Evolutionary conservation across 169 alveolate species (phyloP), one percentile per base, ranked within the genome.

Genomic region (Plasmodium knowlesi): DNA sequence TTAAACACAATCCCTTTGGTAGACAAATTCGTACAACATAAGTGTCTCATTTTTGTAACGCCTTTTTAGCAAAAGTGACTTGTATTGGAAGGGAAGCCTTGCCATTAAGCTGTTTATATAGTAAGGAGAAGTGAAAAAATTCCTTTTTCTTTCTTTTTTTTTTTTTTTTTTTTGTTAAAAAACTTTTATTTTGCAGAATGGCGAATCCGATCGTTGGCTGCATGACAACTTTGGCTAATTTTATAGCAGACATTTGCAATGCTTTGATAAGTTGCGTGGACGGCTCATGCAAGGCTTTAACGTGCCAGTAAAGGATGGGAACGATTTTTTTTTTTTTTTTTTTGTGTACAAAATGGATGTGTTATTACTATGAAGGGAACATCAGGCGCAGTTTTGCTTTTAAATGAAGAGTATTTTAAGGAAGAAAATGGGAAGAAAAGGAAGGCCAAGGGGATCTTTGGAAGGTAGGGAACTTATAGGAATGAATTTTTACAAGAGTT

Each of bases 221-320:
- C 81, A 74, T 86, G 61, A 86, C 37, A 34, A 86, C 93, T 19
- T 86, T 86, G 81, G 76, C 93, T 54, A 86, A 73, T 74, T 86
- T 86, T 74, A 74, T 86, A 76, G 41, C 93, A 37, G 86, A 86
- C 70, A 86, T 86, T 74, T 86, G 93, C 81, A 86, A 53, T 57
- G 93, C 93, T 12, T 0, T 86, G 61, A 84, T 86, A 54, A 86
- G 82, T 86, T 86, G 93, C 25, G 93, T 86, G 81, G 93, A 86
- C 41, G 93, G 93, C 5, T 74, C 93, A 1, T 86, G 53, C 19
- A 86, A 73, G 46, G 93, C 93, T 76, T 74, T 86, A 78, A 86
- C 93, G 28, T 86, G 93, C n/a, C 86, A 86, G 46, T 86, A 39
- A 76, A 25, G 76, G 30, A 19, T 67, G 76, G 37, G 37, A 22